phyloP scores from a whole-genome alignment of 352 stramenopile genomes.

The Globisporangium spiculum region DNA sequence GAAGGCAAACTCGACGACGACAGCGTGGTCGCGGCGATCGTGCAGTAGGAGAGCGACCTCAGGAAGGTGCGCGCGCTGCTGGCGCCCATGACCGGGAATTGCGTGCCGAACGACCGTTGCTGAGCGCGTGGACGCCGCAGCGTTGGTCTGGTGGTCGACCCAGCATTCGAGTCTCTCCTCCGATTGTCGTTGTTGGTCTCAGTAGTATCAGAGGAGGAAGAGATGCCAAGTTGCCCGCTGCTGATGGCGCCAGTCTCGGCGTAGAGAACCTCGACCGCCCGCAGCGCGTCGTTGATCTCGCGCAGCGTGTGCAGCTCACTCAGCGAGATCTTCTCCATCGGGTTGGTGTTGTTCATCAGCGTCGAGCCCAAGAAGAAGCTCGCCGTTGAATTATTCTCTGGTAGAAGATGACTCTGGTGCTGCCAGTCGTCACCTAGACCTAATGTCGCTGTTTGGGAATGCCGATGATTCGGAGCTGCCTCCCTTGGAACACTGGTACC shows the following conservation, averaged over 20 bases:
- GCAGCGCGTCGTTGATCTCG: slow-evolving; percentile 34
- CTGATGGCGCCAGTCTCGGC: slow-evolving; percentile 22
- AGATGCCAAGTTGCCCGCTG: not conserved
- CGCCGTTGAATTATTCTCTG: not conserved
- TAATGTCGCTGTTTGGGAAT: not conserved
- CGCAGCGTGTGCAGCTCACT: slow-evolving; percentile 34
- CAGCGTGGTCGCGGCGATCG: slow-evolving; percentile 27
- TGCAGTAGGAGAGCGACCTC: slow-evolving; percentile 40
- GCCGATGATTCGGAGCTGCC: not conserved
- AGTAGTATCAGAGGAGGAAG: not conserved
- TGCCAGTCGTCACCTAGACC: slow-evolving; percentile 2
- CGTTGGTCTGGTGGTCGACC: not conserved
- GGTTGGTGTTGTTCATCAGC: slow-evolving; percentile 3
- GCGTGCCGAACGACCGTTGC: slow-evolving; percentile 20
- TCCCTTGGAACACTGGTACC: not conserved
- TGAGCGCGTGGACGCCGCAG: not conserved
- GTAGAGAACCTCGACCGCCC: slow-evolving; percentile 40
- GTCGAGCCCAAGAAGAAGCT: slow-evolving; percentile 8
- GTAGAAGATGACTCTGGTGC: not conserved
- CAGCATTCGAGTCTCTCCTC: not conserved
- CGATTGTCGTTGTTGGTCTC: not conserved
- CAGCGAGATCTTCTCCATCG: slow-evolving; percentile 35
- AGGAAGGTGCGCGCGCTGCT: slow-evolving; percentile 21
- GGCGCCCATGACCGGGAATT: slow-evolving; percentile 25
- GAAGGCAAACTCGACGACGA: not conserved